These are phyloP conservation scores for Huntiella decipiens DNA, from an alignment of 2,329 filamentous ascomycete genomes.

Conservation along the genomic window DNA sequence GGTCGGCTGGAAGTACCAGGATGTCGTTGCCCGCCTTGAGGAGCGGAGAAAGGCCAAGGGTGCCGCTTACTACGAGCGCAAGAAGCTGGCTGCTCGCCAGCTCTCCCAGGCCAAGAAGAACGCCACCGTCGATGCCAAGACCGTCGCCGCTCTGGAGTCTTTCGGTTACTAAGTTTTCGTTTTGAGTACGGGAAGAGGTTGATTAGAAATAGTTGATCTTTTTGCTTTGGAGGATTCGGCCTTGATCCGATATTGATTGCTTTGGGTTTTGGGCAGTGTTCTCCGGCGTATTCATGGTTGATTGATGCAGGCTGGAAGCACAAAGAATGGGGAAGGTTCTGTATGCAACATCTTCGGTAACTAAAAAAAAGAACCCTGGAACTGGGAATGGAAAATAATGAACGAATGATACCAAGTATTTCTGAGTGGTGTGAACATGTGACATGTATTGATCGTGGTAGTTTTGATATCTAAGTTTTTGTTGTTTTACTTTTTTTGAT, in stretches of 20 bases:
- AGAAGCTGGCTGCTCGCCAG: slow-evolving; percentile 89
- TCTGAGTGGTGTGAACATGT: too few relatives aligned
- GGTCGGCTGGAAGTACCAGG: slow-evolving; percentile 99
- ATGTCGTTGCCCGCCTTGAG: slow-evolving; percentile 95
- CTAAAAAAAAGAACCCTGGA: slow-evolving; percentile 10
- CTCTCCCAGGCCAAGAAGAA: slow-evolving; percentile 83
- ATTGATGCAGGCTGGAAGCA: slow-evolving; percentile 7
- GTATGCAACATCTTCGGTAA: slow-evolving; percentile 8
- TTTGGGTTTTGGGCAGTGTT: neutral
- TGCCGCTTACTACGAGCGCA: slow-evolving; percentile 98
- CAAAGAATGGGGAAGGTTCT: slow-evolving; percentile 11
- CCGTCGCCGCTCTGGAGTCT: slow-evolving; percentile 68
- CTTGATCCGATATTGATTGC: neutral
- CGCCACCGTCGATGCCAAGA: slow-evolving; percentile 71
- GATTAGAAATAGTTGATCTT: slow-evolving; percentile 5
- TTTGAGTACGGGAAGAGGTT: slow-evolving; percentile 8
- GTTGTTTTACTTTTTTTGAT: too few relatives aligned
- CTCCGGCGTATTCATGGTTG: neutral
- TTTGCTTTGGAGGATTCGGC: neutral
- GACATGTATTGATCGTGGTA: too few relatives aligned
- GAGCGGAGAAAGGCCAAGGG: slow-evolving; percentile 99
- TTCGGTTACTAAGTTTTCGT: slow-evolving; percentile 73
- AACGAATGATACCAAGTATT: slow-evolving; percentile 2
- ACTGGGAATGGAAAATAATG: slow-evolving; percentile 11
- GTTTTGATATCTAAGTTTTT: too few relatives aligned